Evolutionary conservation across 2,329 filamentous ascomycete genomes (phyloP).

Genomic region (Aspergillus texensis): DNA sequence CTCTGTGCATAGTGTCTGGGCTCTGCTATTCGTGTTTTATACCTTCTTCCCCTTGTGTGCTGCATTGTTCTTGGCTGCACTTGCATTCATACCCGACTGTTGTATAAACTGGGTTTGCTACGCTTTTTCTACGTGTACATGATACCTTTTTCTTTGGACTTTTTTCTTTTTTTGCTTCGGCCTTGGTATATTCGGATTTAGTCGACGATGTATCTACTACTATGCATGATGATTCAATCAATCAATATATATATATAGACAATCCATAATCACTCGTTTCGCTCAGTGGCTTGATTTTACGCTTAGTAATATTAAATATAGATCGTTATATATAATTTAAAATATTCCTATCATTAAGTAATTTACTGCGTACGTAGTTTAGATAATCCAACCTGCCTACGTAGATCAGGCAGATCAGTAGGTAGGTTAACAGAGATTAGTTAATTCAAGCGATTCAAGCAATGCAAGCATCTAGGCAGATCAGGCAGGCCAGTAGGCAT

Average conservation of each 20-base stretch:
- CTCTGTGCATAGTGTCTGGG: constrained; percentile 12
- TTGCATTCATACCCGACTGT: constrained; percentile 20
- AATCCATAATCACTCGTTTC: no score
- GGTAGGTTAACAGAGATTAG: no score
- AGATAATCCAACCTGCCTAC: no score
- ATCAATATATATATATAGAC: neutral
- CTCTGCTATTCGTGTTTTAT: constrained; percentile 17
- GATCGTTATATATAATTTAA: no score
- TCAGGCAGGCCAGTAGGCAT: no score
- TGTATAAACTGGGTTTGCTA: constrained; percentile 32
- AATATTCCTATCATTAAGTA: no score
- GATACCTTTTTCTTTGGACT: constrained; percentile 33
- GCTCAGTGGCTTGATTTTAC: no score
- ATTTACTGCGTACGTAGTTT: no score
- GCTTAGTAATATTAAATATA: no score
- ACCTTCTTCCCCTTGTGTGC: constrained; percentile 15
- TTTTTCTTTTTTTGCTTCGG: neutral
- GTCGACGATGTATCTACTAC: constrained; percentile 14
- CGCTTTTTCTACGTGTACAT: constrained; percentile 35
- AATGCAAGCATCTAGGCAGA: no score
- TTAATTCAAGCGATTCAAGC: no score
- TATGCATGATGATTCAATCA: constrained; percentile 6
- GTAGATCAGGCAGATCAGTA: no score
- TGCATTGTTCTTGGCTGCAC: constrained; percentile 26
- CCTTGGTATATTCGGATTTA: constrained; percentile 10